Conservation (phyloP, 768 basidiomycete genomes). For the Amanita exitialis region DNA sequence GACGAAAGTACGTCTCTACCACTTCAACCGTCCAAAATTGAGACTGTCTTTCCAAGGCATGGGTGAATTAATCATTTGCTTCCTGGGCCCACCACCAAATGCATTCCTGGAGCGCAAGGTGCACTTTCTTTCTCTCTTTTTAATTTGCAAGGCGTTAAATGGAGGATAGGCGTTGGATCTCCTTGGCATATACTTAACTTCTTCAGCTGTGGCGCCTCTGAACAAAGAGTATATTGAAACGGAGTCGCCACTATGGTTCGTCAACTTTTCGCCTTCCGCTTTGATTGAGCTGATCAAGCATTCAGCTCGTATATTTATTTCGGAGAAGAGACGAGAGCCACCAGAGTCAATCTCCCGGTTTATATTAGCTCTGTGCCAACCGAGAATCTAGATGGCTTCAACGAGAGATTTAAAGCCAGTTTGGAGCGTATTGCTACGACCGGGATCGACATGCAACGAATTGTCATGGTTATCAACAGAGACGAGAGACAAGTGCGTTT, state of each 20-base stretch:
- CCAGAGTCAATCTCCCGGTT: constrained; percentile 60
- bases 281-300: constrained; percentile 4
- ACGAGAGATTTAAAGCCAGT: constrained; percentile 54
- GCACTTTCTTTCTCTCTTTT: background rate
- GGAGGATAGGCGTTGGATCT: constrained; percentile 65
- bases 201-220: constrained; percentile 69
- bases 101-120: constrained; percentile 69
- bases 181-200: constrained; percentile 81
- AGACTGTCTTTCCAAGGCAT: constrained; percentile 27
- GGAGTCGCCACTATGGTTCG: constrained; percentile 79
- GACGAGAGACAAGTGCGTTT: constrained; percentile 73
- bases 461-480: constrained; percentile 76
- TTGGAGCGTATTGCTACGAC: constrained; percentile 59
- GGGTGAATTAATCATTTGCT: constrained; percentile 75
- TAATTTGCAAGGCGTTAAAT: constrained; percentile 4
- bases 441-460: constrained; percentile 85
- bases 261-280: constrained; percentile 1
- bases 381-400: constrained; percentile 67
- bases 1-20: constrained; percentile 59
- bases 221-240: constrained; percentile 92
- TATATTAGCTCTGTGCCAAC: constrained; percentile 80
- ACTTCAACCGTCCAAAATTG: background rate
- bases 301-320: constrained; percentile 80
- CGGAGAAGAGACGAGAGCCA: constrained; percentile 65
- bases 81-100: constrained; percentile 67